Conservation (phyloP, 441 rosid genomes). For the Populus hybrid region DNA sequence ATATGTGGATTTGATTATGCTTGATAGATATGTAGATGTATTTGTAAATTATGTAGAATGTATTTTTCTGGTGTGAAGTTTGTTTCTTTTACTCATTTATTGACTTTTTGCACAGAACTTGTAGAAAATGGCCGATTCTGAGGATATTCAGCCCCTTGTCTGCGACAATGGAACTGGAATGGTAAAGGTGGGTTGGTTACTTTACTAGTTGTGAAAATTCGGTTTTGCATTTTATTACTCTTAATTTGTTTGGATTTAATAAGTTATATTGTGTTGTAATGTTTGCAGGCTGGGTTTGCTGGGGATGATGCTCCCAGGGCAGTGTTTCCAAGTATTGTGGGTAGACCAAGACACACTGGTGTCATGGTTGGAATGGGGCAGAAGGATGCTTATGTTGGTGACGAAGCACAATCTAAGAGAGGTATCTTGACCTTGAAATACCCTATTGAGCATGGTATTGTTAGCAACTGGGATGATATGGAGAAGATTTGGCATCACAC, state of each 20-base stretch:
- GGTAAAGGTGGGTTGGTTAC: slow-evolving; percentile 31
- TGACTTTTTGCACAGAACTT: neutral
- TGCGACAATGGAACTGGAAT: slow-evolving; percentile 55
- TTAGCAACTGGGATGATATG: too few relatives aligned
- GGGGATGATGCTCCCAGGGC: slow-evolving; percentile 54
- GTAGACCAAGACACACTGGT: slow-evolving; percentile 32
- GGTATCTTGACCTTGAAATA: too few relatives aligned
- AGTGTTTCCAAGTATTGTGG: slow-evolving; percentile 52
- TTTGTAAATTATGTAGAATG: neutral
- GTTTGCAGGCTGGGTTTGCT: slow-evolving; percentile 43
- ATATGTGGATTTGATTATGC: neutral
- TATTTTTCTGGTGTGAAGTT: neutral
- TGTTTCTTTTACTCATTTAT: neutral
- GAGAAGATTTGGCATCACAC: too few relatives aligned
- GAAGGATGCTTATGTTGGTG: too few relatives aligned
- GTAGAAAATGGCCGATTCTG: slow-evolving; percentile 41
- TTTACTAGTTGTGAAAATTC: neutral
- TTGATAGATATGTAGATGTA: neutral
- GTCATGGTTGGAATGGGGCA: too few relatives aligned
- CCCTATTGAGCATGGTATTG: too few relatives aligned
- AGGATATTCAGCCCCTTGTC: slow-evolving; percentile 53
- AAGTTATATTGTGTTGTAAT: neutral
- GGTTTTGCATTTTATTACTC: neutral
- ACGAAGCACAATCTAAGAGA: too few relatives aligned
- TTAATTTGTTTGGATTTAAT: neutral